Base-by-base conservation (phyloP, 2,329 filamentous ascomycete genomes). In the Fusarium incarnatum region DNA sequence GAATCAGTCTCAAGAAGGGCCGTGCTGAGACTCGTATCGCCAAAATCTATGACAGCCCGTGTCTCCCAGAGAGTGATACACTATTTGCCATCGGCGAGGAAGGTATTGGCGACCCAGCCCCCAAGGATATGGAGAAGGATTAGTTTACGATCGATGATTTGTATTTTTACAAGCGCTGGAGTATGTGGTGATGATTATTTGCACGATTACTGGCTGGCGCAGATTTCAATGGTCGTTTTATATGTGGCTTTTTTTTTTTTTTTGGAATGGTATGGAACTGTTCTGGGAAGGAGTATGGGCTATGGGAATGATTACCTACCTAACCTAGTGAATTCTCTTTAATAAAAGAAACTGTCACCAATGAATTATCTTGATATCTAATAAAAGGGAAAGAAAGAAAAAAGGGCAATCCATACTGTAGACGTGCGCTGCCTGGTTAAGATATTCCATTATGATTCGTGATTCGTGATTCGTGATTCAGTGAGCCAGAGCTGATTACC, bases 31-130 rank as follows among this genome's bases (percentile, higher is more conserved):
- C 96, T 23, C 89, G 96, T 83, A 93, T 99, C 73, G 97, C 96
- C 83, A 99, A 98, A 86, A 99, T 99, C 68, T 99, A 99, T 79
- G 97, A 99, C 82, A 98, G 94, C 75, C 96, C 96, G 3, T 99
- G 96, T 81, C 83, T 99, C 70, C 96, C 96, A 0, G 96, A 99
- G 83, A 97, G 94, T 75, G 97, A 99, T 80, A 97, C 94, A 78
- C 82, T 98, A 74, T 99, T 99, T 82, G 95, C 96, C 48, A 99
- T 99, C 79, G 94, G 93, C 60, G 97, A 98, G 81, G 94, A 98
- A 79, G 96, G 96, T 45, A 99, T 99, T 77, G 94, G 94, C 28
- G 96, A 99, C 79, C 96, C 96, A 46, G 93, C 91, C 63, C 95
- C 96, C 47, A 99, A 99, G 85, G 96, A 99, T 76, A 81, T 95